Conservation (phyloP, 2,329 filamentous ascomycete genomes). For the Parafenestella ontariensis region DNA sequence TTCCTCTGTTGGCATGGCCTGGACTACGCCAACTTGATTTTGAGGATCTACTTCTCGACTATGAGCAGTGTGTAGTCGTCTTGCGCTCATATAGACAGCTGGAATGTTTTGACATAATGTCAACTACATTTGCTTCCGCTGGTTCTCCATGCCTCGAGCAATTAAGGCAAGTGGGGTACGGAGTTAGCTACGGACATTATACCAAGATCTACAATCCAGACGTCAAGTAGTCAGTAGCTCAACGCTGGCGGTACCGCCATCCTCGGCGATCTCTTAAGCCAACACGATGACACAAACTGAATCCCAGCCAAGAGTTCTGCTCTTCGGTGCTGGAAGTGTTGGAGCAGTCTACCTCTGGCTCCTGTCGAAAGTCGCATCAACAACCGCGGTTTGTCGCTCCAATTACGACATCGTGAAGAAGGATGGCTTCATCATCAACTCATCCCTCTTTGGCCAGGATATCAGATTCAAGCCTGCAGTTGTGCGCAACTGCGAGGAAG, state of each 20-base stretch:
- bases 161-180: not conserved
- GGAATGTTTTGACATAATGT: no score
- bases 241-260: not conserved
- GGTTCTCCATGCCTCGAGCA: no score
- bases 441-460: constrained; percentile 44
- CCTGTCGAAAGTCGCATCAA: constrained; percentile 48
- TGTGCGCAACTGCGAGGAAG: constrained; percentile 46
- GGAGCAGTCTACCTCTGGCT: constrained; percentile 54
- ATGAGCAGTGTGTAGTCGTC: no score
- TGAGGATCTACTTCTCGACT: no score
- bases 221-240: not conserved
- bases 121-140: no score
- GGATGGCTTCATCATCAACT: constrained; percentile 53
- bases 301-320: constrained; percentile 33
- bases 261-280: not conserved
- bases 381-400: constrained; percentile 56
- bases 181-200: not conserved
- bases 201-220: not conserved
- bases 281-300: not conserved
- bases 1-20: no score
- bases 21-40: no score
- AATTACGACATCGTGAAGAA: constrained; percentile 53
- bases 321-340: constrained; percentile 55
- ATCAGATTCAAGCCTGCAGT: constrained; percentile 47
- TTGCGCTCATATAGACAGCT: no score